Evolutionary conservation across 1,139 yeast species (phyloP).

Genomic region (Magnusiomyces paraingens): DNA sequence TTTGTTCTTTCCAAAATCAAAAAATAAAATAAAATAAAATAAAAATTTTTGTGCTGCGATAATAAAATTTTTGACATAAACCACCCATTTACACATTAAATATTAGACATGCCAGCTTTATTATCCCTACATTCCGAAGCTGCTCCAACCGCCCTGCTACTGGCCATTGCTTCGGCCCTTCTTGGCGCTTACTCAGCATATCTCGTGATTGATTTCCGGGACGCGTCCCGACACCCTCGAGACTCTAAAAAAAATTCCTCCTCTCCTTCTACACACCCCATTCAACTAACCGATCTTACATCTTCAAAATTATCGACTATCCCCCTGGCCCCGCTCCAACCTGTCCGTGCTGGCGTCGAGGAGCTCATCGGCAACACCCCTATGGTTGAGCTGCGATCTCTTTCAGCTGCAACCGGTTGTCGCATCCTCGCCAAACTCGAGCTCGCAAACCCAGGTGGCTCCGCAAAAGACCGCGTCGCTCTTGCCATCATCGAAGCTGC

Average conservation of each 20-base stretch:
- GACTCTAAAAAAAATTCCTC: not conserved
- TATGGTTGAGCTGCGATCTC: conserved; percentile 64
- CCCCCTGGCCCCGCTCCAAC: conserved; percentile 4
- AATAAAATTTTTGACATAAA: too few relatives aligned
- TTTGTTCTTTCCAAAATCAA: not conserved
- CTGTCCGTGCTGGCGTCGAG: conserved; percentile 39
- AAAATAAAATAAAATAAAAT: not conserved
- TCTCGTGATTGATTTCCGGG: not conserved
- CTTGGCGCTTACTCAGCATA: not conserved
- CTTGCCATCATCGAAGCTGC: conserved; percentile 69
- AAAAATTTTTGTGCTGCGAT: not conserved
- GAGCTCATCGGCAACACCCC: conserved; percentile 88
- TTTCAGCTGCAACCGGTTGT: conserved; percentile 72
- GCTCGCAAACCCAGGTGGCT: conserved; percentile 85
- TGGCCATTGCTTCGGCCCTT: not conserved
- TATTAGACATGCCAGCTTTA: too few relatives aligned
- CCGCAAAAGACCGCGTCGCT: conserved; percentile 94
- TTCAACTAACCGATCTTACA: not conserved
- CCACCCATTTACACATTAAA: too few relatives aligned
- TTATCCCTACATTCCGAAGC: not conserved
- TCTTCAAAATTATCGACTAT: not conserved
- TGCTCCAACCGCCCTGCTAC: not conserved
- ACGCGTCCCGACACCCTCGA: not conserved
- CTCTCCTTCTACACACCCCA: not conserved
- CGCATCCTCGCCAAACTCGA: conserved; percentile 84